Percentiles rank a stretch among this genome's conserved stretches.
Conservation (phyloP, 176 grass and related monocot species). For the Pontederia paniculata region DNA sequence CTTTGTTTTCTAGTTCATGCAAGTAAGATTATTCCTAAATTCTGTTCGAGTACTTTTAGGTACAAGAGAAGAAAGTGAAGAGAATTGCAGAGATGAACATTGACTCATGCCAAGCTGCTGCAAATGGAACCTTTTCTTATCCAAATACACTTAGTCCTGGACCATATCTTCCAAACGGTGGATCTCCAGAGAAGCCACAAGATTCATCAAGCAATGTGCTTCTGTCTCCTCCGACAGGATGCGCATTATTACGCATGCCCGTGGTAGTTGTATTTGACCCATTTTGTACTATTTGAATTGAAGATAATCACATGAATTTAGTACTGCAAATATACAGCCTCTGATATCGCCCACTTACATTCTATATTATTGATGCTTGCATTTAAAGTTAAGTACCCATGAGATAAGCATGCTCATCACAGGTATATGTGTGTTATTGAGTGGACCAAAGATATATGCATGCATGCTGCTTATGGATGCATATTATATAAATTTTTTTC, state of each 20-base stretch:
- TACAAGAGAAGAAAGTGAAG: slow-evolving; percentile 90
- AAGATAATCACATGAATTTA: too few relatives aligned
- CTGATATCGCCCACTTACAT: too few relatives aligned
- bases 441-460: too few relatives aligned
- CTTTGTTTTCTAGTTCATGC: too few relatives aligned
- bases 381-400: too few relatives aligned
- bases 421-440: too few relatives aligned
- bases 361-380: too few relatives aligned
- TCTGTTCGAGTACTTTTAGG: slow-evolving; percentile 20
- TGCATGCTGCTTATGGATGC: too few relatives aligned
- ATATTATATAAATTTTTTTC: too few relatives aligned
- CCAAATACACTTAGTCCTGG: slow-evolving; percentile 33
- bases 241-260: slow-evolving; percentile 59
- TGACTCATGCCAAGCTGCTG: slow-evolving; percentile 40
- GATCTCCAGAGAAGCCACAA: slow-evolving; percentile 15
- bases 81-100: slow-evolving; percentile 63
- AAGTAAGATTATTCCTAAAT: too few relatives aligned
- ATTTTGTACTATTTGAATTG: not conserved
- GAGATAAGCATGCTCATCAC: too few relatives aligned
- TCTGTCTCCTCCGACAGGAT: slow-evolving; percentile 58
- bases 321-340: too few relatives aligned
- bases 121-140: slow-evolving; percentile 29
- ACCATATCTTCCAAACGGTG: slow-evolving; percentile 53
- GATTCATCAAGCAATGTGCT: slow-evolving; percentile 6
- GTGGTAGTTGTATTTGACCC: slow-evolving; percentile 61